Evolutionary conservation across 257 asterid genomes (phyloP), one percentile per base, ranked within the genome.

Genomic region (Nicotiana tomentosiformis): DNA sequence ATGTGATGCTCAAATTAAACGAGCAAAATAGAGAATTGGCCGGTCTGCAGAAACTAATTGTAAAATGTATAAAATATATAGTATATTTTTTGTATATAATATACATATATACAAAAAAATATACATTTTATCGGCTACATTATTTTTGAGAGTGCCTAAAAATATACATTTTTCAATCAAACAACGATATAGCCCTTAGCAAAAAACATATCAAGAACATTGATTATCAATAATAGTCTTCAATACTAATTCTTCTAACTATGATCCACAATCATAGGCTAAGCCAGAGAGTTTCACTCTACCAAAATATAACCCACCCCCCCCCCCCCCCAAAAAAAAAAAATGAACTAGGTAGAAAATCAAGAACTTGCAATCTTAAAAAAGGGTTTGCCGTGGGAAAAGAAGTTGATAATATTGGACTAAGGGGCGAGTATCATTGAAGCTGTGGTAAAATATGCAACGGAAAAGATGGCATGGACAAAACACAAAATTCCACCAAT

Each of bases 401-500:
- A 57, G 10, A 18, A 17, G 64, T 17, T 18, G 0, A 57, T 57
- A 17, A 5, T 18, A 57, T 5, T 74, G 26, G 64, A 51, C 64
- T 76, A 76, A 7, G 64, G 80, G 0, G 29, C 80, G 8, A 76
- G 64, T 14, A 76, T 20, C n/a, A 93, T 83, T 10, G 90, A 84
- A 51, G 93, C 77, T 10, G 95, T 92, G 74, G 90, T 89, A 86
- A 87, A 92, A 78, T 91, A 95, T 0, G 95, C 97, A 58, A 91
- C 93, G 1, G 97, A 83, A 79, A 93, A 87, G 1, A 91, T 82
- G 65, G 92, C 91, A 84, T 95, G 99, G 53, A 91, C 90, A 78
- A 93, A 80, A 88, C 97, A 93, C 78, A 90, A 53, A 68, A 92
- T 88, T 80, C 98, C 99, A 85, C 99, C 99, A 12, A 84, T 87